Conservation (phyloP, 768 basidiomycete genomes). For the Russula lepida region DNA sequence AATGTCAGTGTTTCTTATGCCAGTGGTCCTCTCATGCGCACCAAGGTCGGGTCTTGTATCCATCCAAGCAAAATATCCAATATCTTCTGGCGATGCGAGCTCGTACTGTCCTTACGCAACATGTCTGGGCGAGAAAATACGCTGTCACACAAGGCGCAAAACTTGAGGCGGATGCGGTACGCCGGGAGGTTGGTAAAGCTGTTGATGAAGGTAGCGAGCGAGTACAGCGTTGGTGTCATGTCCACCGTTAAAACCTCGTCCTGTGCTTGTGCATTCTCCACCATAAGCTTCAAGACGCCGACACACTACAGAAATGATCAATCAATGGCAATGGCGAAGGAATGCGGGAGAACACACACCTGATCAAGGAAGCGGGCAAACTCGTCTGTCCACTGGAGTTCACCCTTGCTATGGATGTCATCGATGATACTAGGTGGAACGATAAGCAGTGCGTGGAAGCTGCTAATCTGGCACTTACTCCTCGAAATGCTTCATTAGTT, state of each 20-base stretch:
- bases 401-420: constrained; percentile 40
- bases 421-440: constrained; percentile 40
- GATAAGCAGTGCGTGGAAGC: background rate
- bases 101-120: constrained; percentile 57
- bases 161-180: constrained; percentile 64
- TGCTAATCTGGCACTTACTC: constrained; percentile 41
- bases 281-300: constrained; percentile 62
- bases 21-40: constrained; percentile 28
- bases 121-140: constrained; percentile 55
- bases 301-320: constrained; percentile 43
- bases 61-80: constrained; percentile 75
- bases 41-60: constrained; percentile 50
- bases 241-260: constrained; percentile 48
- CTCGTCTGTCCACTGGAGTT: constrained; percentile 35
- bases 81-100: constrained; percentile 54
- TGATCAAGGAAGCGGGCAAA: constrained; percentile 63
- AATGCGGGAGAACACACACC: constrained; percentile 31
- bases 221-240: constrained; percentile 31
- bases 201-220: constrained; percentile 57
- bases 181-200: constrained; percentile 47
- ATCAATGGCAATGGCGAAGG: background rate
- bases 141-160: constrained; percentile 62
- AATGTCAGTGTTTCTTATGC: background rate
- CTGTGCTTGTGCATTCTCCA: constrained; percentile 59
- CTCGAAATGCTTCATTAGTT: constrained; percentile 62